Evolutionary conservation across 2,329 filamentous ascomycete species (phyloP).

Genomic region (Sporothrix curviconia): DNA sequence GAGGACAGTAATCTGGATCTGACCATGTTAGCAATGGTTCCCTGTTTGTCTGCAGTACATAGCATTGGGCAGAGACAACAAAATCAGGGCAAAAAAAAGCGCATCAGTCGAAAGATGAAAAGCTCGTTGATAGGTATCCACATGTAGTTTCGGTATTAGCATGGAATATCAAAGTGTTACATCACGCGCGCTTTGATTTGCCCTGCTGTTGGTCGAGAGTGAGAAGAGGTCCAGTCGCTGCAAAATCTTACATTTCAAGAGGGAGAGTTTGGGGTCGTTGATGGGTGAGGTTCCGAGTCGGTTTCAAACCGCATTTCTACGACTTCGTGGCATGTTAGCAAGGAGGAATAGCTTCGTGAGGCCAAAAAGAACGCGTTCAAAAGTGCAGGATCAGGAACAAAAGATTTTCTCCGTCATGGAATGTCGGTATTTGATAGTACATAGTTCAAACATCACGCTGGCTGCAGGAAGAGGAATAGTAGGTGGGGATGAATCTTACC

Average conservation of each 20-base stretch:
- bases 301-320: neutral
- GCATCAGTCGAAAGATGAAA: slow-evolving; percentile 82
- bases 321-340: no score
- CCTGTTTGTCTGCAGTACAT: neutral
- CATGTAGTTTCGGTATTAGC: slow-evolving; percentile 67
- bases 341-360: no score
- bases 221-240: no score
- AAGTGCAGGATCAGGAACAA: slow-evolving; percentile 18
- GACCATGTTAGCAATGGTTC: slow-evolving; percentile 4
- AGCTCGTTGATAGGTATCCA: slow-evolving; percentile 60
- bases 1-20: neutral
- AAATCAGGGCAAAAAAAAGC: slow-evolving; percentile 27
- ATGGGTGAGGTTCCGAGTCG: neutral
- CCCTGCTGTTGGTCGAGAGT: slow-evolving; percentile 6
- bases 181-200: slow-evolving; percentile 46
- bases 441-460: slow-evolving; percentile 35
- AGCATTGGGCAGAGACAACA: slow-evolving; percentile 24
- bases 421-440: slow-evolving; percentile 41
- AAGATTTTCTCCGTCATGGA: slow-evolving; percentile 25
- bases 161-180: slow-evolving; percentile 63
- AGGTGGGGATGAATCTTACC: neutral
- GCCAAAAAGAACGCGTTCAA: neutral
- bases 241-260: slow-evolving; percentile 16
- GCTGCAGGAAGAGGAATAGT: neutral
- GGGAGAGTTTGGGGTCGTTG: neutral